Evolutionary conservation across 257 asterid genomes (phyloP).

Genomic region (Leonotis leonurus): DNA sequence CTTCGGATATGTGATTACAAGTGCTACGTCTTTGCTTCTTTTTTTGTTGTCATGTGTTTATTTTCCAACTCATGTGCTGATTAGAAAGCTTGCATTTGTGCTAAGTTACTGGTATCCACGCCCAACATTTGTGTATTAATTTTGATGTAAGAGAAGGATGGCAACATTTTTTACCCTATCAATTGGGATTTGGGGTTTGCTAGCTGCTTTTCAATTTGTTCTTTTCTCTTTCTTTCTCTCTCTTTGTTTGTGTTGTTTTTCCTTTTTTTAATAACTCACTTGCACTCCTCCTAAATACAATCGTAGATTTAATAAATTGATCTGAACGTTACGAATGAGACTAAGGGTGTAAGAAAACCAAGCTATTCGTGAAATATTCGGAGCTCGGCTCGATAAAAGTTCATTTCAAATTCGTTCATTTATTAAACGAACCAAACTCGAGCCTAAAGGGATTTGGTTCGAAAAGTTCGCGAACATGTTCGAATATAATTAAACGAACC

Average conservation of each 20-base stretch:
- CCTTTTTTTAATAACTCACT: neutral
- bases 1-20: constrained; percentile 59
- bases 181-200: neutral
- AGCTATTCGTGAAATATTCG: too few species aligned
- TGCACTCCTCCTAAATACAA: too few species aligned
- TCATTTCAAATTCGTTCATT: too few species aligned
- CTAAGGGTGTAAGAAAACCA: too few species aligned
- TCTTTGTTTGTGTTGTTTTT: neutral
- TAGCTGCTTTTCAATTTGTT: neutral
- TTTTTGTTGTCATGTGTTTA: neutral
- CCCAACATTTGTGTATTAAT: neutral
- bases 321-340: too few species aligned
- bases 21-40: constrained; percentile 21
- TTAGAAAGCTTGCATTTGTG: neutral
- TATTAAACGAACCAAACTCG: too few species aligned
- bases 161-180: neutral
- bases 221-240: neutral
- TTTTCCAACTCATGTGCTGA: neutral
- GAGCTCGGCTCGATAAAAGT: too few species aligned
- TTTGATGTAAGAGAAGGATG: neutral
- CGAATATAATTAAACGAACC: too few species aligned
- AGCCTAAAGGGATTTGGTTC: too few species aligned
- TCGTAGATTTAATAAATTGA: too few species aligned
- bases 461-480: too few species aligned
- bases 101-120: neutral